Percentiles rank a stretch among this genome's conserved stretches.
phyloP scores from a whole-genome alignment of 495 filamentous ascomycete genomes.

The Trichoderma asperelloides region DNA sequence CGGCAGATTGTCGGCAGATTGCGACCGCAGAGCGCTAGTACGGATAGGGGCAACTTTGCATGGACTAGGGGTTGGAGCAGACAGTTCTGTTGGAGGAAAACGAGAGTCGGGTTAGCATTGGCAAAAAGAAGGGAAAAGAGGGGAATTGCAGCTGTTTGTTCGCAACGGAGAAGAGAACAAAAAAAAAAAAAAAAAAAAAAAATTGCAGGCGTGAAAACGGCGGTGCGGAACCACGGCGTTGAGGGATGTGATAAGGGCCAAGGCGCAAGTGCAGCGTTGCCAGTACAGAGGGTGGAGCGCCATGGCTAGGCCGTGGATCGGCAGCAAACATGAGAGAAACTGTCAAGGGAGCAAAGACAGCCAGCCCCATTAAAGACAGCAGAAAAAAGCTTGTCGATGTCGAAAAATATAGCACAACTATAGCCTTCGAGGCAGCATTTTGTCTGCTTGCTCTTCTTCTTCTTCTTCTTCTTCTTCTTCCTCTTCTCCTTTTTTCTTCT shows the following conservation, averaged over 20 bases:
- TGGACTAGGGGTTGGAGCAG: background rate
- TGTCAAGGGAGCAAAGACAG: background rate
- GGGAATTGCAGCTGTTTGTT: background rate
- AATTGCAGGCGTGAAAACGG: background rate
- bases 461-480: background rate
- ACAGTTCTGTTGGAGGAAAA: background rate
- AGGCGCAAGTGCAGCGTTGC: background rate
- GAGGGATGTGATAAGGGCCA: background rate
- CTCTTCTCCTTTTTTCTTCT: background rate
- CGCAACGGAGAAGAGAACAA: background rate
- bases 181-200: background rate
- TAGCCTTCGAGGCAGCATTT: background rate
- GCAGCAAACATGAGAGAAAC: background rate
- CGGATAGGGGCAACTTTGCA: background rate
- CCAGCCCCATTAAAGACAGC: background rate
- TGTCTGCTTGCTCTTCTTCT: background rate
- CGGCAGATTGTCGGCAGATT: background rate
- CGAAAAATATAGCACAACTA: background rate
- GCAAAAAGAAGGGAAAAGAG: background rate
- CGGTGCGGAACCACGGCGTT: background rate
- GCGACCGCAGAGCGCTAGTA: background rate
- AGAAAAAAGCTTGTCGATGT: background rate
- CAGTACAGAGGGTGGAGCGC: conserved; percentile 4
- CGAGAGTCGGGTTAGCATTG: background rate
- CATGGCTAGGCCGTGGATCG: conserved; percentile 1